These are phyloP conservation scores for Agrocybe chaxingu DNA, from an alignment of 768 basidiomycete species.

Conservation along the genomic window DNA sequence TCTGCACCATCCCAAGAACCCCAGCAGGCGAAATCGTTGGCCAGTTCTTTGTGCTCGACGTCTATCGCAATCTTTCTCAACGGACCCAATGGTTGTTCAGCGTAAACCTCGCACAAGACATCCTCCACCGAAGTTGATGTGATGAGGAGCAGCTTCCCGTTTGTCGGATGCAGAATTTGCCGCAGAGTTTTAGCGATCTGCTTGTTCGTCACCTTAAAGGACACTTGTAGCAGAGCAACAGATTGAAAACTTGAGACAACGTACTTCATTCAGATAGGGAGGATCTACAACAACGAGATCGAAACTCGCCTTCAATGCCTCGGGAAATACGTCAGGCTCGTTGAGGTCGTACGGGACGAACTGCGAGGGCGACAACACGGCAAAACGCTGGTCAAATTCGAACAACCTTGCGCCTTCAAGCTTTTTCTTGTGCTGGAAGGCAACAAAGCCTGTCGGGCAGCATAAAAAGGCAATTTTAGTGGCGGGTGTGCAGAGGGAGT, in stretches of 20 bases:
- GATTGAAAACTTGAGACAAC: constrained; percentile 7
- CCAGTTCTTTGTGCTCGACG: constrained; percentile 33
- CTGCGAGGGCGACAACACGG: constrained; percentile 33
- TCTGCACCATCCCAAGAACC: constrained; percentile 40
- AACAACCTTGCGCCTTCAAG: constrained; percentile 32
- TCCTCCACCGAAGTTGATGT: constrained; percentile 38
- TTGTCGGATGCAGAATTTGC: constrained; percentile 35
- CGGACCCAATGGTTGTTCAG: constrained; percentile 34
- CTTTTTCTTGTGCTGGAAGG: constrained; percentile 37
- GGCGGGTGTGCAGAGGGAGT: constrained; percentile 26
- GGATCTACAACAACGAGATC: constrained; percentile 43
- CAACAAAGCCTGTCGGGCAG: constrained; percentile 46
- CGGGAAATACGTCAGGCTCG: constrained; percentile 37
- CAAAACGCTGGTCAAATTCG: constrained; percentile 41
- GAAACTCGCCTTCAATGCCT: constrained; percentile 24
- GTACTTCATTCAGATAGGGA: constrained; percentile 44
- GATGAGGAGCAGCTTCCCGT: constrained; percentile 34
- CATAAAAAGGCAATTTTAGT: constrained; percentile 41
- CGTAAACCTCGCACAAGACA: constrained; percentile 31
- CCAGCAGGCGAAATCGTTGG: constrained; percentile 44
- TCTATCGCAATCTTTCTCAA: constrained; percentile 30
- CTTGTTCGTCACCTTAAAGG: constrained; percentile 33
- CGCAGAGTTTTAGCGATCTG: constrained; percentile 34
- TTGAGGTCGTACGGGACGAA: constrained; percentile 44
- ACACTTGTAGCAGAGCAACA: not conserved